Conservation (phyloP, 192 early-diverging fungal species). For the Entomortierella beljakovae region DNA sequence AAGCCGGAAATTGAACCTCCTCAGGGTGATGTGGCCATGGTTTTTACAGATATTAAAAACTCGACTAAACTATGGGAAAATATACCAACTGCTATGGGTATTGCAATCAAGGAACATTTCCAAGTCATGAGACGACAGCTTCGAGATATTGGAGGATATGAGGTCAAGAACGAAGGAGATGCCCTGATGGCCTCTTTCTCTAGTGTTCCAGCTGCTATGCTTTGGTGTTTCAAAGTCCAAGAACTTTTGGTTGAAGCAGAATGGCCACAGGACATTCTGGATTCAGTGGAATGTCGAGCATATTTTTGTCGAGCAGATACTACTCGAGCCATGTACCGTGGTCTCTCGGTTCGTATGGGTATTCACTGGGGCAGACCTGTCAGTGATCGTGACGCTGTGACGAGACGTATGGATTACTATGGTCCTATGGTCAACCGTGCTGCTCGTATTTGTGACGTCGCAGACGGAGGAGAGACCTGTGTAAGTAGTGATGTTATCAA, state of each 20-base stretch:
- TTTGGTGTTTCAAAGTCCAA: slow-evolving; percentile 92
- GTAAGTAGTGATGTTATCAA: slow-evolving; percentile 83
- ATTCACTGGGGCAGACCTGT: slow-evolving; percentile 91
- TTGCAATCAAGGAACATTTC: slow-evolving; percentile 90
- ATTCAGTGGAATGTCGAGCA: slow-evolving; percentile 78
- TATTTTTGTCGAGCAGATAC: slow-evolving; percentile 71
- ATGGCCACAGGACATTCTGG: slow-evolving; percentile 89
- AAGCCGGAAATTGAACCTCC: slow-evolving; percentile 88
- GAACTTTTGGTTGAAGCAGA: slow-evolving; percentile 81
- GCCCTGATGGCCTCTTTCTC: slow-evolving; percentile 95
- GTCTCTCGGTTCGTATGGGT: slow-evolving; percentile 93
- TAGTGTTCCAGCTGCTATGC: slow-evolving; percentile 78
- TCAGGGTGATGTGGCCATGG: slow-evolving; percentile 82
- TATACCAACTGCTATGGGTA: slow-evolving; percentile 82
- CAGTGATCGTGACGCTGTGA: slow-evolving; percentile 89
- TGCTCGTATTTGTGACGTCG: slow-evolving; percentile 82
- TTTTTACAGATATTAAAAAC: slow-evolving; percentile 96
- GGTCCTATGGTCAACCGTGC: slow-evolving; percentile 94
- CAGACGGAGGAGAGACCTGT: slow-evolving; percentile 92
- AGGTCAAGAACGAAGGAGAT: slow-evolving; percentile 96
- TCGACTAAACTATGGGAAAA: slow-evolving; percentile 95
- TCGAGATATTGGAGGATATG: slow-evolving; percentile 87
- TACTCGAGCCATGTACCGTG: slow-evolving; percentile 78
- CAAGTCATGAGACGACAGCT: slow-evolving; percentile 84
- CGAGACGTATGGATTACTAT: slow-evolving; percentile 96